These are phyloP conservation scores for Populus deltoides DNA, from an alignment of 345 rosid genomes.

Conservation along the genomic window DNA sequence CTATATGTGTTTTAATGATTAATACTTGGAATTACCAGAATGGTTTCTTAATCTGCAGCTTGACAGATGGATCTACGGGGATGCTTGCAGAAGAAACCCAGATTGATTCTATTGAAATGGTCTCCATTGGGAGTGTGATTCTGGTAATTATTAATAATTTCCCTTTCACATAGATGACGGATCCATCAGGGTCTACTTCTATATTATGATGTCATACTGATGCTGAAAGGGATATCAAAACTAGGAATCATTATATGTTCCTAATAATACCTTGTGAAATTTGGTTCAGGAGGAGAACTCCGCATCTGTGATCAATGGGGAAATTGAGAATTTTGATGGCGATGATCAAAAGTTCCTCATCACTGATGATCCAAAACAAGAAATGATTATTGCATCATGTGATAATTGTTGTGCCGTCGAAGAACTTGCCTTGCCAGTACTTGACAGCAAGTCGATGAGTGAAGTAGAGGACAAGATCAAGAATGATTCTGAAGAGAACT, in stretches of 20 bases:
- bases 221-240: not conserved
- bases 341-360: slow-evolving; percentile 15
- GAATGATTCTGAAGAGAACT: not conserved
- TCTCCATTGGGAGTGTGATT: slow-evolving; percentile 7
- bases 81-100: not conserved
- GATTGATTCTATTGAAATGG: slow-evolving; percentile 11
- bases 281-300: slow-evolving; percentile 36
- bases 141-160: slow-evolving; percentile 26
- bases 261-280: slow-evolving; percentile 3
- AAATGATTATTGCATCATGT: not conserved
- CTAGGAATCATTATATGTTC: not conserved
- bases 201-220: not conserved
- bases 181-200: not conserved
- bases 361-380: slow-evolving; percentile 17
- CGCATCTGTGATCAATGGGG: not conserved
- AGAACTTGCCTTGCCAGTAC: slow-evolving; percentile 8
- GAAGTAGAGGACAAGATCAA: not conserved
- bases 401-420: slow-evolving; percentile 12
- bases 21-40: not conserved
- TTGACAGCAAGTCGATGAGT: slow-evolving; percentile 3
- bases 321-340: slow-evolving; percentile 2
- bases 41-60: slow-evolving; percentile 25
- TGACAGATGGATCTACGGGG: slow-evolving; percentile 19
- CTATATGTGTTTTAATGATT: not conserved
- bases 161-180: not conserved